Conservation (phyloP, 768 basidiomycete species). For the Kwoniella botswanensis region DNA sequence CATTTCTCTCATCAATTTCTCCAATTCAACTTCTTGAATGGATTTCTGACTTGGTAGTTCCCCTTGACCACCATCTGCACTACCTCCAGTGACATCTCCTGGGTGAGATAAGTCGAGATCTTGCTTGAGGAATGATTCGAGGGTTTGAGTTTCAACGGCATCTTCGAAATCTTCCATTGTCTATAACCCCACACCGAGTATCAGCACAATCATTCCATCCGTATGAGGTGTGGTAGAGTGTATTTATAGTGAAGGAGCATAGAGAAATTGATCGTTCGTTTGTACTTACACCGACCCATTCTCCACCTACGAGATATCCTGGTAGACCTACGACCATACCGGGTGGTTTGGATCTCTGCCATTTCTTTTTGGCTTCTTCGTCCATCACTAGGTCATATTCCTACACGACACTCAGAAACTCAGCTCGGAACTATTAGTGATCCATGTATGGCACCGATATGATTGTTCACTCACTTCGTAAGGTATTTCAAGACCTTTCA, state of each 20-base stretch:
- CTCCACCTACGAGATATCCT: constrained; percentile 53
- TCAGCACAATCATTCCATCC: no score
- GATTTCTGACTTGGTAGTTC: constrained; percentile 8
- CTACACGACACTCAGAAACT: background rate
- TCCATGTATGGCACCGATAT: background rate
- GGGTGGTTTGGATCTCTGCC: constrained; percentile 52
- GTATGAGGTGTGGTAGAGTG: no score
- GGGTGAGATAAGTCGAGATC: constrained; percentile 32
- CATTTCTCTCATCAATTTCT: constrained; percentile 50
- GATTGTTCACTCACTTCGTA: constrained; percentile 34
- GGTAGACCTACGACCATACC: constrained; percentile 47
- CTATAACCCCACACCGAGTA: constrained; percentile 12
- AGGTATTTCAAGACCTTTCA: constrained; percentile 50
- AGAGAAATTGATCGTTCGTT: background rate
- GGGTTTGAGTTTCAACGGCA: constrained; percentile 44
- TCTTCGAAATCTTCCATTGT: constrained; percentile 56
- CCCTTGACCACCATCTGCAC: background rate
- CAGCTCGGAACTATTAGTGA: background rate
- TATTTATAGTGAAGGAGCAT: background rate
- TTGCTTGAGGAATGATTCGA: constrained; percentile 47
- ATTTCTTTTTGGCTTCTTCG: constrained; percentile 49
- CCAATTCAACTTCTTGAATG: constrained; percentile 43
- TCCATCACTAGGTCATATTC: constrained; percentile 50
- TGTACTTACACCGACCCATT: constrained; percentile 52
- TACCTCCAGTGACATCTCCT: background rate